These are phyloP conservation scores for Oxyria digyna DNA, from an alignment of 148 eudicot genomes.

Conservation along the genomic window DNA sequence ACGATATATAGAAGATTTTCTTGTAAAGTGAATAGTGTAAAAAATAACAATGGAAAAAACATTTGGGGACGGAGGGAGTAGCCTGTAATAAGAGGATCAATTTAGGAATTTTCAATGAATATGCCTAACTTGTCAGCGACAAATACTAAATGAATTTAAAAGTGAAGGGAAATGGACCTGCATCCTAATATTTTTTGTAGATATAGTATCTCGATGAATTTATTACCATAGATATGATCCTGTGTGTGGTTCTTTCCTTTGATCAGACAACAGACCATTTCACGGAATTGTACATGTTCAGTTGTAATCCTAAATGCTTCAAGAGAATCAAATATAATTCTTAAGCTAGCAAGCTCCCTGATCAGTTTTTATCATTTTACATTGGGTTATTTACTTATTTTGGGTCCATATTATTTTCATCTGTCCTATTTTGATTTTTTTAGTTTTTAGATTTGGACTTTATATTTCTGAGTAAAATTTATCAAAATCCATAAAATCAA, in stretches of 20 bases:
- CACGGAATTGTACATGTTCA: neutral
- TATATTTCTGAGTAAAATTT: no score
- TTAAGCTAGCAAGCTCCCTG: neutral
- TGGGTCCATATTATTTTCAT: neutral
- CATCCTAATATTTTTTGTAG: neutral
- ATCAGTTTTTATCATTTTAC: neutral
- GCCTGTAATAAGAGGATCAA: neutral
- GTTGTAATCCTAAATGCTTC: neutral
- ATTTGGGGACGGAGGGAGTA: no score
- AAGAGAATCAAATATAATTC: neutral
- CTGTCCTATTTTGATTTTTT: neutral
- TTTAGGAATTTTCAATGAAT: neutral
- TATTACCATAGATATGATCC: neutral
- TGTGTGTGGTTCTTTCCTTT: no score
- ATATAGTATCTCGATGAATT: neutral
- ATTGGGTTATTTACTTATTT: neutral
- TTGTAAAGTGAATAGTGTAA: no score
- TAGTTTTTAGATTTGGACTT: neutral
- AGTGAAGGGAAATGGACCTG: neutral
- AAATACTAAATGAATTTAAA: neutral
- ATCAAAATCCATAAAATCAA: no score
- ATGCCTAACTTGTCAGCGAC: neutral
- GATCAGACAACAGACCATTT: neutral
- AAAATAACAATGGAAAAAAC: no score
- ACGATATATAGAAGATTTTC: no score